These are phyloP conservation scores for Wilcoxina mikolae DNA, from an alignment of 495 filamentous ascomycete genomes.

Conservation along the genomic window DNA sequence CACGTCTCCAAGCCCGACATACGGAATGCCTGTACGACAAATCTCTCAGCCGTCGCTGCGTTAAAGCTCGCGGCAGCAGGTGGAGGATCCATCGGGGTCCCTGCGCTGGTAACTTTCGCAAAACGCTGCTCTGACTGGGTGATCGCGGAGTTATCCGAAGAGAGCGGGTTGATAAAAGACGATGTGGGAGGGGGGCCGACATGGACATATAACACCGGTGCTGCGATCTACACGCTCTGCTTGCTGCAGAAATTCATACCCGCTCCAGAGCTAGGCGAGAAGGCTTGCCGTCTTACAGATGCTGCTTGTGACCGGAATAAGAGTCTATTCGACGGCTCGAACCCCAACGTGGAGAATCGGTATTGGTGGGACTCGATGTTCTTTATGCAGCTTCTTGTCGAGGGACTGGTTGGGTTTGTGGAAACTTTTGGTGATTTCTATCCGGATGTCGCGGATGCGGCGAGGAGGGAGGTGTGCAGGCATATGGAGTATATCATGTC, in stretches of 20 bases:
- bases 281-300: conserved; percentile 15
- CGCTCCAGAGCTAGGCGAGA: not conserved
- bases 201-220: conserved; percentile 25
- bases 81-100: not conserved
- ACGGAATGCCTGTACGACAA: conserved; percentile 23
- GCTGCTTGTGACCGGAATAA: conserved; percentile 19
- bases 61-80: conserved; percentile 7
- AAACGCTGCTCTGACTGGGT: conserved; percentile 11
- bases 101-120: not conserved
- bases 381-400: conserved; percentile 23
- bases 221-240: conserved; percentile 17
- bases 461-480: conserved; percentile 14
- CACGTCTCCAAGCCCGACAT: conserved; percentile 13
- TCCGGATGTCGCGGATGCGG: conserved; percentile 4
- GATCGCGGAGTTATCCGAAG: conserved; percentile 12
- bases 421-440: conserved; percentile 11
- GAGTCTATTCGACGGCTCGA: conserved; percentile 17
- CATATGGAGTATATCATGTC: conserved; percentile 17
- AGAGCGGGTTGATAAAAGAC: conserved; percentile 23
- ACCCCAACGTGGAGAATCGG: conserved; percentile 10
- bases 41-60: conserved; percentile 20
- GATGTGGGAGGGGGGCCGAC: conserved; percentile 18
- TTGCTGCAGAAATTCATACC: conserved; percentile 15
- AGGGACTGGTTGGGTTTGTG: conserved; percentile 19
- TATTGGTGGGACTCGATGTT: conserved; percentile 27